These are phyloP conservation scores for Picea engelmannii DNA, from an alignment of 83 land plant genomes.

Conservation along the genomic window DNA sequence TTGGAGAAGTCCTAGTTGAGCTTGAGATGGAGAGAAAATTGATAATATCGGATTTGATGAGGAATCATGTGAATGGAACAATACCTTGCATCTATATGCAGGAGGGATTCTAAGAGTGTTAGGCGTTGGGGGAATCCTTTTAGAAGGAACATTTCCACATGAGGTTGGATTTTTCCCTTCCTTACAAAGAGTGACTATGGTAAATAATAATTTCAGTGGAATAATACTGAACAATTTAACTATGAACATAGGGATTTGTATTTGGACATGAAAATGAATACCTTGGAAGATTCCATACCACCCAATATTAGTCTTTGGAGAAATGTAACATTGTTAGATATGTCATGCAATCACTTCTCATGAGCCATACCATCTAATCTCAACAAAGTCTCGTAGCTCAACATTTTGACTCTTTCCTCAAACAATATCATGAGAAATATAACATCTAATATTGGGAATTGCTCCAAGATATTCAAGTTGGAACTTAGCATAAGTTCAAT, in stretches of 20 bases:
- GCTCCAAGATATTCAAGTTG: conserved; percentile 20
- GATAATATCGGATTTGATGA: conserved; percentile 23
- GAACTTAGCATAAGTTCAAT: conserved; percentile 33
- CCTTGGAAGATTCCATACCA: conserved; percentile 31
- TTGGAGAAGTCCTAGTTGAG: conserved; percentile 28
- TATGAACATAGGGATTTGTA: conserved; percentile 18
- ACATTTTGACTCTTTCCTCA: conserved; percentile 17
- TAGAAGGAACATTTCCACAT: conserved; percentile 31
- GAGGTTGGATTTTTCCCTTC: conserved; percentile 26
- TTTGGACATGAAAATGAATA: conserved; percentile 29
- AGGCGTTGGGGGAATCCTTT: conserved; percentile 21
- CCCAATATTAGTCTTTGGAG: conserved; percentile 19
- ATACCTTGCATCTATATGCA: conserved; percentile 25
- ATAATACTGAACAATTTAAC: conserved; percentile 27
- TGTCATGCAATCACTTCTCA: conserved; percentile 27
- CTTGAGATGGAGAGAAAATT: conserved; percentile 24
- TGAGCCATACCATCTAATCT: conserved; percentile 30
- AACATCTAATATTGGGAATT: conserved; percentile 28
- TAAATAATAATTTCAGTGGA: conserved; percentile 31
- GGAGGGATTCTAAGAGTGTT: conserved; percentile 17
- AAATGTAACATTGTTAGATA: conserved; percentile 28
- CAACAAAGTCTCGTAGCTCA: conserved; percentile 26
- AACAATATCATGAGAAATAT: conserved; percentile 27
- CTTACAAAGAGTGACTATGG: conserved; percentile 28
- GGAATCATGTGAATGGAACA: conserved; percentile 21